Conservation (phyloP, 2,329 filamentous ascomycete genomes). For the Stagonosporopsis cucurbitacearum region DNA sequence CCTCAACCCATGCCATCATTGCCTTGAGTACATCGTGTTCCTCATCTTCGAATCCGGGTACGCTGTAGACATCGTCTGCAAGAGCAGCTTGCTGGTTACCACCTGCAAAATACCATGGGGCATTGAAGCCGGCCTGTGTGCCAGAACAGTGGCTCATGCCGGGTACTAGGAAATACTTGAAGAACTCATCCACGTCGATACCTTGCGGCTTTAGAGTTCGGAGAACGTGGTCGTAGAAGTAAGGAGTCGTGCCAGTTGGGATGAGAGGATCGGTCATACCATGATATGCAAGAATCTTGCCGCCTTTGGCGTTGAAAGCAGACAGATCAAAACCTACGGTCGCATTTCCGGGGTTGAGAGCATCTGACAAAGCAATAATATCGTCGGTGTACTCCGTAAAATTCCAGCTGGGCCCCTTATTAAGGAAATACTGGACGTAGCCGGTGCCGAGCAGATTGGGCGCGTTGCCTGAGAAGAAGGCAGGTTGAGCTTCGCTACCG, state of each 20-base stretch:
- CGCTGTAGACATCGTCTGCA: constrained; percentile 27
- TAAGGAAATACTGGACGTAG: constrained; percentile 54
- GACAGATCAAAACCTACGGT: constrained; percentile 59
- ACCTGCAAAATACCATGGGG: constrained; percentile 57
- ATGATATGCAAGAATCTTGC: constrained; percentile 53
- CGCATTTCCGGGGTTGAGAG: constrained; percentile 56
- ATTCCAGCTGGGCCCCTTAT: constrained; percentile 48
- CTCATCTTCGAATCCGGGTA: constrained; percentile 43
- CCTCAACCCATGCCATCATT: constrained; percentile 55
- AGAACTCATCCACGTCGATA: constrained; percentile 50
- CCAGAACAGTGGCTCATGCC: constrained; percentile 54
- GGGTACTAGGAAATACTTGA: constrained; percentile 53
- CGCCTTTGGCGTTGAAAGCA: constrained; percentile 52
- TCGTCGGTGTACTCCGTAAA: constrained; percentile 49
- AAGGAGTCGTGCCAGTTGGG: constrained; percentile 58
- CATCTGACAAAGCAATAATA: constrained; percentile 50
- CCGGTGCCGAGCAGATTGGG: constrained; percentile 48
- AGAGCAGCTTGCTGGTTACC: constrained; percentile 17
- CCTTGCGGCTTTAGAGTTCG: constrained; percentile 44
- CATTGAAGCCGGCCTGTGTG: constrained; percentile 44
- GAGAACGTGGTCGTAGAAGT: constrained; percentile 59
- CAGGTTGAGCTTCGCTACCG: constrained; percentile 49
- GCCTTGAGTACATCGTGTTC: constrained; percentile 56
- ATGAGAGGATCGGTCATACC: constrained; percentile 57
- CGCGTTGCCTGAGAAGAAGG: constrained; percentile 47